A percentile compares a stretch with the other conserved stretches of the same genome.
Conservation (phyloP, 2,329 filamentous ascomycete species). For the Aureobasidium leucospermi region DNA sequence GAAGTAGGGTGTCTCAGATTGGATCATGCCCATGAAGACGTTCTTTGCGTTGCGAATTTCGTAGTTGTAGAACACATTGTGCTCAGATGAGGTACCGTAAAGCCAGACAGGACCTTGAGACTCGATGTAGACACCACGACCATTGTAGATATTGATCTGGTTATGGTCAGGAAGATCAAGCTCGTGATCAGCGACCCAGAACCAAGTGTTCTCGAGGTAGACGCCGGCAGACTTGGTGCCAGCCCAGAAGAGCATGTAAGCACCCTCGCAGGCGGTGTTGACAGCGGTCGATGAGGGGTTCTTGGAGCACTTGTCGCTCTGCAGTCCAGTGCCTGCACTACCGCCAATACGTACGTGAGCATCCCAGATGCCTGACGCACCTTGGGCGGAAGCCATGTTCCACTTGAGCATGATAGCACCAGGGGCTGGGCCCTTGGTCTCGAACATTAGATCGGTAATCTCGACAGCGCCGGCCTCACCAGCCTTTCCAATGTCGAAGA, state of each 20-base stretch:
- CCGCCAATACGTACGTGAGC: constrained; percentile 93
- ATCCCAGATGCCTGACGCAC: constrained; percentile 81
- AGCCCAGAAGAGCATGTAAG: constrained; percentile 57
- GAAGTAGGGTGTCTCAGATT: constrained; percentile 66
- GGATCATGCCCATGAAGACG: constrained; percentile 56
- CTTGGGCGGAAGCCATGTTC: constrained; percentile 68
- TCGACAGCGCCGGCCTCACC: constrained; percentile 76
- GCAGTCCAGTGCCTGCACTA: constrained; percentile 74
- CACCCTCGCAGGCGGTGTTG: constrained; percentile 62
- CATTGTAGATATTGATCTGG: constrained; percentile 81
- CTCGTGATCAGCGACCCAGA: constrained; percentile 89
- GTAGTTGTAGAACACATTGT: constrained; percentile 64
- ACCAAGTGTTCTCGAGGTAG: constrained; percentile 87
- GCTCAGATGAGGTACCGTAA: constrained; percentile 58
- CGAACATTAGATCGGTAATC: constrained; percentile 80
- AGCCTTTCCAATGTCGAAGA: constrained; percentile 73
- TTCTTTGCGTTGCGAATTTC: constrained; percentile 54
- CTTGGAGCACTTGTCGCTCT: constrained; percentile 73
- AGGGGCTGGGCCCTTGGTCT: constrained; percentile 73
- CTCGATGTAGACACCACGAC: constrained; percentile 74
- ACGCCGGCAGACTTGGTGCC: constrained; percentile 49
- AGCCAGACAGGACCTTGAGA: constrained; percentile 71
- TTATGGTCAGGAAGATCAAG: constrained; percentile 91
- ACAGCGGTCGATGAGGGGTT: constrained; percentile 58
- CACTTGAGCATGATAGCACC: constrained; percentile 88